Evolutionary conservation across 192 early-diverging fungal genomes (phyloP).

Genomic region (Podochytrium sp.): DNA sequence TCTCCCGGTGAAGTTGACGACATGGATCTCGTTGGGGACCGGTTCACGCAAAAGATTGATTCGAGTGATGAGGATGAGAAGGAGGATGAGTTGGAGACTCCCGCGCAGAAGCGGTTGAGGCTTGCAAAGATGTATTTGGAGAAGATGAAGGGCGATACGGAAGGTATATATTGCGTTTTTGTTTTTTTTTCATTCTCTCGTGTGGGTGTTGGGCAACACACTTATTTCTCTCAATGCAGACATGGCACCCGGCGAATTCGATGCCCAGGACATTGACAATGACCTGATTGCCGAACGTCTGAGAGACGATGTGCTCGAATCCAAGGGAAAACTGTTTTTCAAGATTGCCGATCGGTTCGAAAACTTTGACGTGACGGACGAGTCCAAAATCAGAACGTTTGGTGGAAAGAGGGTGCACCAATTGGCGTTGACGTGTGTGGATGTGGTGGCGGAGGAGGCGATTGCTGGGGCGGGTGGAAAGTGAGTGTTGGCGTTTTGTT

Average conservation of each 20-base stretch:
- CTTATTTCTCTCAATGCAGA: background rate
- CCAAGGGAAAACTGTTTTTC: conserved; percentile 54
- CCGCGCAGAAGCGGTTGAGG: conserved; percentile 90
- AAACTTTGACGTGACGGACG: conserved; percentile 44
- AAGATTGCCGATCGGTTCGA: conserved; percentile 56
- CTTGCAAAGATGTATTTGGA: conserved; percentile 92
- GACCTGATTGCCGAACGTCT: conserved; percentile 91
- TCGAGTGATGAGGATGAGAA: conserved; percentile 31
- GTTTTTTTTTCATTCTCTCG: background rate
- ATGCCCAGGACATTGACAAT: conserved; percentile 89
- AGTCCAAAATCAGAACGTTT: conserved; percentile 32
- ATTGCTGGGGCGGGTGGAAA: conserved; percentile 31
- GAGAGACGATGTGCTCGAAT: conserved; percentile 74
- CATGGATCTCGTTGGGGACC: conserved; percentile 27
- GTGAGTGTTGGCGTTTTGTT: background rate
- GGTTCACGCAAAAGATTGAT: background rate
- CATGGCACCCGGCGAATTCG: conserved; percentile 65
- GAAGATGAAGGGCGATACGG: conserved; percentile 70
- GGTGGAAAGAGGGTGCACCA: conserved; percentile 65
- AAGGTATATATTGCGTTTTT: conserved; percentile 39
- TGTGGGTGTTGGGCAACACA: background rate
- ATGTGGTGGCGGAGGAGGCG: conserved; percentile 51
- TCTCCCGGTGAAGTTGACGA: conserved; percentile 22
- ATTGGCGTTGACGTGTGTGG: conserved; percentile 82
- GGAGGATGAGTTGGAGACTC: conserved; percentile 81